Base-by-base conservation (phyloP, 805 yeast genomes). In the Metschnikowia lachancei region DNA sequence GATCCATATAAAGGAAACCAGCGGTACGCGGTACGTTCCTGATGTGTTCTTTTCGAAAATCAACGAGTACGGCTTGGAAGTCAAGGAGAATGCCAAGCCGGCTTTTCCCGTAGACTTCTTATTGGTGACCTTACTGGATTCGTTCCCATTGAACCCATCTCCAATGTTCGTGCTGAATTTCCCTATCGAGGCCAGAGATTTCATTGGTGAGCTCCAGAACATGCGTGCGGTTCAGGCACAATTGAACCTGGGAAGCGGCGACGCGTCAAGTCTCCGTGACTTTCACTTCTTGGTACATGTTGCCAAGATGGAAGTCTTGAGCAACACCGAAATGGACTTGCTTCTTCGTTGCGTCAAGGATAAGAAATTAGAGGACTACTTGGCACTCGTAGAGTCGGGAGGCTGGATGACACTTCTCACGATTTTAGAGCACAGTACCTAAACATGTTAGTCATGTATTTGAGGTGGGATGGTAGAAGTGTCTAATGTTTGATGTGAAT, bases 121-220 rank as follows among this genome's bases (percentile, higher is more conserved):
- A 95, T 67, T 94, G 43, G 95, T 92, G 0, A 83, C 97, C 2
- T 68, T 92, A 51, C 84, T 95, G 4, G 98, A 94, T 64, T 97
- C 98, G 2, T 92, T 94, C 76, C 96, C 96, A 1, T 78, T 82
- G 51, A 69, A 72, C 0, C 75, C 82, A 0, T 60, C 53, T 4
- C 82, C 87, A 2, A 53, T 70, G 50, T 85, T 87, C 64, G 58
- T 74, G 0, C 62, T 60, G 29, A 63, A 66, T 3, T 91, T 88
- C 69, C 82, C 94, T 1, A 79, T 91, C 62, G 95, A 87, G 55
- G 85, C 91, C 61, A 73, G 98, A 45, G 86, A 78, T 45, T 82
- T 81, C 36, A 62, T 87, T 58, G 95, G 96, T 1, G 81, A 80
- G 17, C 70, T 83, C 1, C 96, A 88, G 59, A 87, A 85, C 51